phyloP scores from a whole-genome alignment of 768 basidiomycete species.

The Dioszegia aurantiaca region DNA sequence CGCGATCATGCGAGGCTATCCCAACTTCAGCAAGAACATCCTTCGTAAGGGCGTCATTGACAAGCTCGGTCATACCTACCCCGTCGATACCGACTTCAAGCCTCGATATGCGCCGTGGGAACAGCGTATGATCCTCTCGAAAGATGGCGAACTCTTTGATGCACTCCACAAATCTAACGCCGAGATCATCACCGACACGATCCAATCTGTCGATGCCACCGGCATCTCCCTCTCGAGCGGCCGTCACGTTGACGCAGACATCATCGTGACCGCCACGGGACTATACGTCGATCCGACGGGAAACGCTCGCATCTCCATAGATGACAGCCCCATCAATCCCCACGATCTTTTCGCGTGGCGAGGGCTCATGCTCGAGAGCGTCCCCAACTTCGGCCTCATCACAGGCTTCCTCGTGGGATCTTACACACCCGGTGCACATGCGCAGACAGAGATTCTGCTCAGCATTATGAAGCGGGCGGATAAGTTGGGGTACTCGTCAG shows the following conservation, averaged over 20 bases:
- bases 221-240: constrained; percentile 8
- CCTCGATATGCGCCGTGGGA: constrained; percentile 25
- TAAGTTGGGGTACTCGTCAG: not conserved
- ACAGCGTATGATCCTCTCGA: constrained; percentile 22
- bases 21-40: constrained; percentile 1
- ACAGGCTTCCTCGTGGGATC: constrained; percentile 27
- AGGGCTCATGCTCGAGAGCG: constrained; percentile 22
- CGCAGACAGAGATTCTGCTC: constrained; percentile 15
- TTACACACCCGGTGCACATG: constrained; percentile 23
- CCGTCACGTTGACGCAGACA: constrained; percentile 17
- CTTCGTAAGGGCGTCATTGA: constrained; percentile 10
- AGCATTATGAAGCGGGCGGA: constrained; percentile 10
- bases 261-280: constrained; percentile 28
- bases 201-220: constrained; percentile 12
- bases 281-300: constrained; percentile 20
- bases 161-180: constrained; percentile 18
- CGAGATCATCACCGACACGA: constrained; percentile 25
- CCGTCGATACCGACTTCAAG: constrained; percentile 23
- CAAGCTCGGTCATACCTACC: constrained; percentile 8
- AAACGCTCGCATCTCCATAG: constrained; percentile 16
- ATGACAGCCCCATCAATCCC: not conserved
- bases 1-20: constrained; percentile 1
- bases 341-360: constrained; percentile 17
- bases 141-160: constrained; percentile 25
- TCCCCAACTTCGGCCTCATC: constrained; percentile 20